Conservation (phyloP, 2,329 filamentous ascomycete species). For the Ophiocordyceps camponoti-floridani region DNA sequence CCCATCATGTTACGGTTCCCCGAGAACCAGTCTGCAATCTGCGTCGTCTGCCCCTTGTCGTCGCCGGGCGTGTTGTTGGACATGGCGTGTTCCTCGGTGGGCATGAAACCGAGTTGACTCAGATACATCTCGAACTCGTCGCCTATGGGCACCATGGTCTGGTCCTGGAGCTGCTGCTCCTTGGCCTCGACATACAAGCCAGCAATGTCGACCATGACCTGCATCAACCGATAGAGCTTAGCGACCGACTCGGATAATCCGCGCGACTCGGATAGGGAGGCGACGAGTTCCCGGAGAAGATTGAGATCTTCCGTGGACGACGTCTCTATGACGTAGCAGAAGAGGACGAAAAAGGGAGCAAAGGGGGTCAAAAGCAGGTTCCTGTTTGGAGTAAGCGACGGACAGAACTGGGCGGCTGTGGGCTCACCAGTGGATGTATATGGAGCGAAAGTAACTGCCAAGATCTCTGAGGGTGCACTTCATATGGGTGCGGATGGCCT, state of each 20-base stretch:
- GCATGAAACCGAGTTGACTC: constrained; percentile 43
- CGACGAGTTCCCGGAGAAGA: constrained; percentile 36
- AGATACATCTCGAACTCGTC: constrained; percentile 48
- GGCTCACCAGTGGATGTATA: constrained; percentile 33
- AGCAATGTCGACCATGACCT: constrained; percentile 43
- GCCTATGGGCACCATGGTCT: constrained; percentile 29
- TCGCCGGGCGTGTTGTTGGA: constrained; percentile 6
- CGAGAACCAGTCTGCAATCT: constrained; percentile 48
- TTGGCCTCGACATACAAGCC: constrained; percentile 44
- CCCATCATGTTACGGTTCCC: constrained; percentile 48
- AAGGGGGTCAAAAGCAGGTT: constrained; percentile 38
- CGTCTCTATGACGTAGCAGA: constrained; percentile 39
- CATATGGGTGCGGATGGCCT: constrained; percentile 26
- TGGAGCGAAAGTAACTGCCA: constrained; percentile 21
- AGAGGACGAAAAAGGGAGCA: constrained; percentile 40
- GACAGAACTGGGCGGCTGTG: not conserved
- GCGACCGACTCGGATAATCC: constrained; percentile 38
- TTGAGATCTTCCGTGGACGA: constrained; percentile 32
- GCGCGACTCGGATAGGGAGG: constrained; percentile 31
- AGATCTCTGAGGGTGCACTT: constrained; percentile 25
- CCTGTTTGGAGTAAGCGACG: constrained; percentile 14
- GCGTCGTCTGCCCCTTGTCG: constrained; percentile 16
- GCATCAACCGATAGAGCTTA: constrained; percentile 43
- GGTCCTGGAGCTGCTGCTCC: constrained; percentile 24
- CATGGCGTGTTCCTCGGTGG: constrained; percentile 15